These are phyloP conservation scores for Cercis canadensis DNA, from an alignment of 306 rosid species.

Conservation along the genomic window DNA sequence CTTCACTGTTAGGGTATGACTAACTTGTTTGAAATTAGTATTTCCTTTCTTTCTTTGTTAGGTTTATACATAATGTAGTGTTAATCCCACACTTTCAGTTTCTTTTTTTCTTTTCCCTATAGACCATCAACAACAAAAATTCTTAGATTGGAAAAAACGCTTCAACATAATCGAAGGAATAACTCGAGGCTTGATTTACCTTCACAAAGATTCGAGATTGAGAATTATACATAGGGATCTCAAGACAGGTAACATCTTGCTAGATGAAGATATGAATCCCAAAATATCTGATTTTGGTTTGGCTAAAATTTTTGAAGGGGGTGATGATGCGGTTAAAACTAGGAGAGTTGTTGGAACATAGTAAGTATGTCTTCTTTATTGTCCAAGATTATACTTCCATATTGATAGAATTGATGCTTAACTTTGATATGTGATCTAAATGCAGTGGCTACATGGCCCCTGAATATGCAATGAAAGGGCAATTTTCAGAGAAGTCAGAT, in stretches of 20 bases:
- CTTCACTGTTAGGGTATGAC: too few species aligned
- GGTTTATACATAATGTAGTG: too few species aligned
- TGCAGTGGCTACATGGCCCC: slow-evolving; percentile 44
- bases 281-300: slow-evolving; percentile 38
- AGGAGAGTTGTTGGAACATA: slow-evolving; percentile 25
- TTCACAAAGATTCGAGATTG: slow-evolving; percentile 41
- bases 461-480: slow-evolving; percentile 26
- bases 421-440: neutral
- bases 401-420: neutral
- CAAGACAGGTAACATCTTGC: slow-evolving; percentile 33
- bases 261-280: slow-evolving; percentile 33
- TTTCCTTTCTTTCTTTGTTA: too few species aligned
- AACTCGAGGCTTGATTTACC: slow-evolving; percentile 25
- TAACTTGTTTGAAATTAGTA: too few species aligned
- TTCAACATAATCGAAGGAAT: slow-evolving; percentile 38
- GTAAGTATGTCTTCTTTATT: neutral
- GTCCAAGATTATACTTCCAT: neutral
- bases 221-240: slow-evolving; percentile 39
- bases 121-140: neutral
- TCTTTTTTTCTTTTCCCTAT: too few species aligned
- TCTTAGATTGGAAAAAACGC: slow-evolving; percentile 22
- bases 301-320: neutral
- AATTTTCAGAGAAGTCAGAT: slow-evolving; percentile 6
- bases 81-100: too few species aligned
- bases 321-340: slow-evolving; percentile 1